These are phyloP conservation scores for Ustilago esculenta DNA, from an alignment of 1,284 basidiomycete genomes.

Conservation along the genomic window DNA sequence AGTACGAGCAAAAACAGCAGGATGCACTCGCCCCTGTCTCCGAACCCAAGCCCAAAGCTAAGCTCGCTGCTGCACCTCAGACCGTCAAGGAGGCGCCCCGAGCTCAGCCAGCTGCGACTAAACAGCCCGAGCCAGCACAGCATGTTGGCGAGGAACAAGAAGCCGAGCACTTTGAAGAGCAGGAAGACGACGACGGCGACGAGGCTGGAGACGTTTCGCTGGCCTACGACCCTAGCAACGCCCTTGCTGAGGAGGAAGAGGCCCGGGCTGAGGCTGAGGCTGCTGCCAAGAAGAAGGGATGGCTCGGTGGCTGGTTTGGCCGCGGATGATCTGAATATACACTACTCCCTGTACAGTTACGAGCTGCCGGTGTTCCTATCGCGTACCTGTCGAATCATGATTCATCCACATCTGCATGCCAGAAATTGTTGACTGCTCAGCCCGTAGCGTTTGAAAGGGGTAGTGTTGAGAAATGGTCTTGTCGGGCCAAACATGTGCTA, in stretches of 20 bases:
- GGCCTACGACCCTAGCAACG: slow-evolving; percentile 57
- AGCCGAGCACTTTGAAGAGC: slow-evolving; percentile 30
- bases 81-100: slow-evolving; percentile 11
- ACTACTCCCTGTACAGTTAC: too few relatives aligned
- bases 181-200: slow-evolving; percentile 23
- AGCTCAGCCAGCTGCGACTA: slow-evolving; percentile 10
- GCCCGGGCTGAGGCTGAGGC: slow-evolving; percentile 36
- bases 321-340: slow-evolving; percentile 10
- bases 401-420: not conserved
- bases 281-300: slow-evolving; percentile 50
- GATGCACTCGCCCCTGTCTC: not conserved
- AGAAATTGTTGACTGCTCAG: too few relatives aligned
- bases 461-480: too few relatives aligned
- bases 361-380: too few relatives aligned
- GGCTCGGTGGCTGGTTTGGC: slow-evolving; percentile 64
- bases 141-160: slow-evolving; percentile 11
- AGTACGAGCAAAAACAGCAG: slow-evolving; percentile 42
- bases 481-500: too few relatives aligned
- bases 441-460: too few relatives aligned
- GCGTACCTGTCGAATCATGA: not conserved
- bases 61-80: slow-evolving; percentile 14
- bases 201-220: slow-evolving; percentile 29
- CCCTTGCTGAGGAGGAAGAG: slow-evolving; percentile 56
- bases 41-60: slow-evolving; percentile 7
- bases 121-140: slow-evolving; percentile 17